Percentiles rank a stretch among this genome's conserved stretches.
Evolutionary conservation across 2,329 filamentous ascomycete genomes (phyloP).

Genomic region (Nigrospora osmanthi): DNA sequence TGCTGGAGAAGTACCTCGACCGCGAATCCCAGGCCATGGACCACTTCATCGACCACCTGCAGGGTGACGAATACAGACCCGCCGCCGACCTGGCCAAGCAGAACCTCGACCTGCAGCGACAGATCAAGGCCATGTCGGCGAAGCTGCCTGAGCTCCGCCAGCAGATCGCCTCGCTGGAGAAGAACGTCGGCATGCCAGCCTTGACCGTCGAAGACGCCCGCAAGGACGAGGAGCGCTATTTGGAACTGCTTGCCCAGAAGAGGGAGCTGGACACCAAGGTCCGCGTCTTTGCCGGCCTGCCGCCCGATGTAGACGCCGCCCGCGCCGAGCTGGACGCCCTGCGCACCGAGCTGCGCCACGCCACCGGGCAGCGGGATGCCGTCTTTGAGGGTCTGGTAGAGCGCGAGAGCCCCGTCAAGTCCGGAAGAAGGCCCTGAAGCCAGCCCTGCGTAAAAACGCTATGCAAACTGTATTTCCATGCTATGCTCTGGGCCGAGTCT

Average conservation of each 20-base stretch:
- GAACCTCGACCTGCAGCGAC: slow-evolving; percentile 68
- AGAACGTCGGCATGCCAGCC: slow-evolving; percentile 15
- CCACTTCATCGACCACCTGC: slow-evolving; percentile 32
- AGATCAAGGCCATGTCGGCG: slow-evolving; percentile 56
- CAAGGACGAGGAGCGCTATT: slow-evolving; percentile 49
- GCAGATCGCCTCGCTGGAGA: slow-evolving; percentile 34
- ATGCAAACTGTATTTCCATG: background rate
- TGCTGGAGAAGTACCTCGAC: slow-evolving; percentile 49
- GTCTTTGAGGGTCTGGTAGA: slow-evolving; percentile 69
- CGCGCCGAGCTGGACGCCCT: slow-evolving; percentile 62
- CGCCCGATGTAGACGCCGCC: slow-evolving; percentile 62
- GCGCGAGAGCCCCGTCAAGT: slow-evolving; percentile 43
- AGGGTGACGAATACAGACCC: slow-evolving; percentile 41
- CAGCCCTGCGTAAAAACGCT: background rate
- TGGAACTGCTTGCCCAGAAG: slow-evolving; percentile 48
- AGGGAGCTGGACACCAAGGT: slow-evolving; percentile 55
- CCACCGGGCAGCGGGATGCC: slow-evolving; percentile 58
- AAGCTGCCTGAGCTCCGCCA: slow-evolving; percentile 62
- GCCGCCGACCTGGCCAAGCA: slow-evolving; percentile 54
- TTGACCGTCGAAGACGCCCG: slow-evolving; percentile 49
- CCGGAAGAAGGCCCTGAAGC: slow-evolving; percentile 20
- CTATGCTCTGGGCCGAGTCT: background rate
- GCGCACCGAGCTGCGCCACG: slow-evolving; percentile 51
- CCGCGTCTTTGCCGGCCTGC: slow-evolving; percentile 61
- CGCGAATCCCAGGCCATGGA: slow-evolving; percentile 35